A percentile compares a stretch with the other conserved stretches of the same genome.
phyloP scores from a whole-genome alignment of 1,284 basidiomycete genomes.

The Ustilago curta region DNA sequence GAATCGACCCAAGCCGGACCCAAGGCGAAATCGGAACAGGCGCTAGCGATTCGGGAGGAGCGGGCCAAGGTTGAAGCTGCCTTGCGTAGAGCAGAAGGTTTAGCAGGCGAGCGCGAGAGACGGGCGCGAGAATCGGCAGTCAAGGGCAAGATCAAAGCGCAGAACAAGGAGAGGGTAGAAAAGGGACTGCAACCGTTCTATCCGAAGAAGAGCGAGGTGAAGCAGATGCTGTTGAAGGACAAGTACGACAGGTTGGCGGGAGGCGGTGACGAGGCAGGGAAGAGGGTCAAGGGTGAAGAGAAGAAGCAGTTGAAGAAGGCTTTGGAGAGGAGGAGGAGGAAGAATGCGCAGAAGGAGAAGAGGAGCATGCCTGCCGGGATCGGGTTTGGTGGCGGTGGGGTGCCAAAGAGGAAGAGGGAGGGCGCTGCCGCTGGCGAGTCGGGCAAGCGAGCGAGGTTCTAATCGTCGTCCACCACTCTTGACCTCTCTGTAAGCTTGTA shows the following conservation, averaged over 20 bases:
- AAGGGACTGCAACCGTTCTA: conserved; percentile 74
- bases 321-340: conserved; percentile 88
- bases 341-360: conserved; percentile 89
- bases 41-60: conserved; percentile 74
- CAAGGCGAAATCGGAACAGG: conserved; percentile 74
- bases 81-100: conserved; percentile 81
- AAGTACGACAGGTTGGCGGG: conserved; percentile 53
- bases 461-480: background rate
- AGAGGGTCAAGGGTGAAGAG: conserved; percentile 27
- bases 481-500: background rate
- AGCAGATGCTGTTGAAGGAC: conserved; percentile 55
- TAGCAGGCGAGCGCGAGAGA: conserved; percentile 75
- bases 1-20: conserved; percentile 77
- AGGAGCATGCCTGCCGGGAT: conserved; percentile 70
- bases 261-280: conserved; percentile 13
- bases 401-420: conserved; percentile 45
- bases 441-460: conserved; percentile 23
- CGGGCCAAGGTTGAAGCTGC: conserved; percentile 81
- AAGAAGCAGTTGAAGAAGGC: conserved; percentile 78
- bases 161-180: conserved; percentile 64
- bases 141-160: conserved; percentile 72
- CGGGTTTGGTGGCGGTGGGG: conserved; percentile 21
- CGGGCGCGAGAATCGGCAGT: conserved; percentile 73
- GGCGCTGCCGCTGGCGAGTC: conserved; percentile 1
- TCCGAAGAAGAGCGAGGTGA: conserved; percentile 82